Evolutionary conservation across 768 basidiomycete genomes (phyloP).

Genomic region (Collybia sp.): DNA sequence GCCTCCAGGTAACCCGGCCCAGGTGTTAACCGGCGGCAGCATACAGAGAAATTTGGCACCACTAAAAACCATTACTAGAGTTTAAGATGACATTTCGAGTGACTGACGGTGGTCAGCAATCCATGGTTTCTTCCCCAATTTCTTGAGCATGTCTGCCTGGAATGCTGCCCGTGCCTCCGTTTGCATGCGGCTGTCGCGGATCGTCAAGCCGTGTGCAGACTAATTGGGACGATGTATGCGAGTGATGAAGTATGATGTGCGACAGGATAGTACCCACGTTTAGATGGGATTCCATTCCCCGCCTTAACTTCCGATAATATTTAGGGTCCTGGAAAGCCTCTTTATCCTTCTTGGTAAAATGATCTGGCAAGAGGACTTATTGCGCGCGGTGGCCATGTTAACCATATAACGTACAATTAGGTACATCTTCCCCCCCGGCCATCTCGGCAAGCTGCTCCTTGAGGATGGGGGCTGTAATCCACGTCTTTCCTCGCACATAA

Average conservation of each 20-base stretch:
- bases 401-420: conserved; percentile 33
- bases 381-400: conserved; percentile 11
- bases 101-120: conserved; percentile 51
- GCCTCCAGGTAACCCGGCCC: conserved; percentile 68
- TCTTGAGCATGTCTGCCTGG: conserved; percentile 40
- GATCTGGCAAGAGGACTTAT: conserved; percentile 10
- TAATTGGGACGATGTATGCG: conserved; percentile 14
- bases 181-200: conserved; percentile 34
- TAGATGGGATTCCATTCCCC: conserved; percentile 42
- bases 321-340: conserved; percentile 41
- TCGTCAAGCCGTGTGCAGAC: conserved; percentile 36
- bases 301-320: conserved; percentile 45
- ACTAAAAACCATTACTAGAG: conserved; percentile 37
- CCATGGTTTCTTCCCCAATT: conserved; percentile 51
- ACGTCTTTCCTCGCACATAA: conserved; percentile 58
- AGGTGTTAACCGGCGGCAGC: conserved; percentile 61
- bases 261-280: conserved; percentile 31
- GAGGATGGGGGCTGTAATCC: conserved; percentile 46
- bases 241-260: neutral
- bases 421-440: conserved; percentile 28
- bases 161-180: conserved; percentile 29
- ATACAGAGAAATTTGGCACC: conserved; percentile 54
- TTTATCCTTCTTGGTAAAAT: conserved; percentile 50
- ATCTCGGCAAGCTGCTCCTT: conserved; percentile 33
- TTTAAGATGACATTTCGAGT: conserved; percentile 17